Conservation (phyloP, 306 rosid genomes). For the Clitoria ternatea region DNA sequence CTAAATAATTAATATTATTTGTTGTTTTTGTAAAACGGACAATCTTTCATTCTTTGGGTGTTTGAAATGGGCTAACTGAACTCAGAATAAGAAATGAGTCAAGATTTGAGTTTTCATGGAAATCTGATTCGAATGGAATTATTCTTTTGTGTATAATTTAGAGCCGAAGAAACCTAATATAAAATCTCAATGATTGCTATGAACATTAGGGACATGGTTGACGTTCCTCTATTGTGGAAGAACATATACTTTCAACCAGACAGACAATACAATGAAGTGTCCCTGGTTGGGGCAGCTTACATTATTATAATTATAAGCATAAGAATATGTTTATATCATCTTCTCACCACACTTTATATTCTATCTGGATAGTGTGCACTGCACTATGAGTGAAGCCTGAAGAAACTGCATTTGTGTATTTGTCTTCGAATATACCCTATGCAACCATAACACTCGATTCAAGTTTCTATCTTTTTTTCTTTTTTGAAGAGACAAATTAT, state of each 20-base stretch:
- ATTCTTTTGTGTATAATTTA: constrained; percentile 2
- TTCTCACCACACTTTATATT: constrained; percentile 24
- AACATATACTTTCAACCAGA: constrained; percentile 29
- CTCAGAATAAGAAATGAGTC: not conserved
- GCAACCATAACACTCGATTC: not conserved
- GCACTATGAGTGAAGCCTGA: constrained; percentile 37
- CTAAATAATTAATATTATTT: too few species aligned
- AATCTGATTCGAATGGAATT: constrained; percentile 16
- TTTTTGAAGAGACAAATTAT: too few species aligned
- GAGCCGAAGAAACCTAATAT: constrained; percentile 30
- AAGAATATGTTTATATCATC: constrained; percentile 17
- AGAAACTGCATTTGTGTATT: constrained; percentile 9
- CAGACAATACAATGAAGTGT: constrained; percentile 11
- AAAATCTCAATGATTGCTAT: constrained; percentile 22
- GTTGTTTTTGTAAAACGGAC: too few species aligned
- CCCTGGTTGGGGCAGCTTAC: constrained; percentile 11
- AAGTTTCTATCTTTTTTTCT: too few species aligned
- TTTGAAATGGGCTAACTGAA: not conserved
- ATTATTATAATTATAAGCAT: constrained; percentile 10
- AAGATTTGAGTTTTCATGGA: not conserved
- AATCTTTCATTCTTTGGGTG: too few species aligned
- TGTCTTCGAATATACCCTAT: constrained; percentile 7
- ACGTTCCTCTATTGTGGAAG: constrained; percentile 21
- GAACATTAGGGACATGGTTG: constrained; percentile 27
- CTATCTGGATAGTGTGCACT: constrained; percentile 1